Evolutionary conservation across 1,284 basidiomycete species (phyloP).

Genomic region (Cutaneotrichosporon spelunceum): DNA sequence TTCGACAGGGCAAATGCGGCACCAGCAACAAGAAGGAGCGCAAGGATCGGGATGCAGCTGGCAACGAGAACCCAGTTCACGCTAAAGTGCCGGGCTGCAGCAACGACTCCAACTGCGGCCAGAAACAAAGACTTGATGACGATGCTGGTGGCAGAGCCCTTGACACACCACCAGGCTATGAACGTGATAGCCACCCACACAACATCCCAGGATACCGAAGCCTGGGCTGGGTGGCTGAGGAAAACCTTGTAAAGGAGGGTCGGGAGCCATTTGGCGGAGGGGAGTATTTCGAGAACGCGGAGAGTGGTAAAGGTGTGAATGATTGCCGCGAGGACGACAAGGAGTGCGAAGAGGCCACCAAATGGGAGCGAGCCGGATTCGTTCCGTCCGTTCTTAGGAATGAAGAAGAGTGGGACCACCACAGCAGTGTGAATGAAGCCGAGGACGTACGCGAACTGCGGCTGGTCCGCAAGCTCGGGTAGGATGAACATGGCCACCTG

Average conservation of each 20-base stretch:
- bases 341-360: constrained; percentile 51
- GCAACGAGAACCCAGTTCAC: constrained; percentile 42
- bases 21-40: constrained; percentile 28
- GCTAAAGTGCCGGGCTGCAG: constrained; percentile 23
- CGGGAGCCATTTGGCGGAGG: constrained; percentile 13
- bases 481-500: constrained; percentile 56
- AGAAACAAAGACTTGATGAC: constrained; percentile 22
- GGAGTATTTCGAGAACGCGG: constrained; percentile 22
- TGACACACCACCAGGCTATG: constrained; percentile 34
- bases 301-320: constrained; percentile 53
- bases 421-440: constrained; percentile 63
- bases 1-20: constrained; percentile 21
- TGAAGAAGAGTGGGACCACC: constrained; percentile 56
- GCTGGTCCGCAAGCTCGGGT: constrained; percentile 56
- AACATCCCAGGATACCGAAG: constrained; percentile 65
- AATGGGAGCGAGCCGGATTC: constrained; percentile 30
- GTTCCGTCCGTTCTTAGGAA: constrained; percentile 16
- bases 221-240: constrained; percentile 62
- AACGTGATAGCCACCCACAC: constrained; percentile 54
- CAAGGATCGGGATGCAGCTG: constrained; percentile 39
- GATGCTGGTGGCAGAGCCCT: constrained; percentile 33
- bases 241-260: constrained; percentile 37
- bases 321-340: constrained; percentile 43
- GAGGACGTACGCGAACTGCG: constrained; percentile 60
- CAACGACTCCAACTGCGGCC: constrained; percentile 9